These are phyloP conservation scores for Magnaporthales sp. DNA, from an alignment of 2,329 filamentous ascomycete genomes.

Conservation along the genomic window DNA sequence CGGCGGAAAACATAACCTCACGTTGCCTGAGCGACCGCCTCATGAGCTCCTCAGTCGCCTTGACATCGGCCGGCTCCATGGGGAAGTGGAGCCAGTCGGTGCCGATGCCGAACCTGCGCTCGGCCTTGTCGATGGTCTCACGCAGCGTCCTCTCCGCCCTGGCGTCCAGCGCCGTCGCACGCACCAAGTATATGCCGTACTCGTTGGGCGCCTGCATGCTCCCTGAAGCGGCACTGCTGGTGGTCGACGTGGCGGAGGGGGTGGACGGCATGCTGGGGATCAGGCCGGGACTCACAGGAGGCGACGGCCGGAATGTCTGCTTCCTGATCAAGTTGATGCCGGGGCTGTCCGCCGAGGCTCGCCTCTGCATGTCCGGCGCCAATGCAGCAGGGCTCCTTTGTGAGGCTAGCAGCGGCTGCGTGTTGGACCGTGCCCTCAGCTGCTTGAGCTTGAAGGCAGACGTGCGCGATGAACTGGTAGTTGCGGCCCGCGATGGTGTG, in stretches of 20 bases:
- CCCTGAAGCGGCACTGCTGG: constrained; percentile 27
- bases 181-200: constrained; percentile 42
- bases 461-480: constrained; percentile 10
- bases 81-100: constrained; percentile 34
- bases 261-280: constrained; percentile 28
- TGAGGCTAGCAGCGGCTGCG: constrained; percentile 19
- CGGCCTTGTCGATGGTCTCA: constrained; percentile 41
- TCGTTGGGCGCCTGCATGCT: constrained; percentile 23
- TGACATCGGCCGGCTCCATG: constrained; percentile 30
- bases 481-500: background rate
- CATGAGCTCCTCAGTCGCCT: constrained; percentile 42
- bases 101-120: constrained; percentile 37
- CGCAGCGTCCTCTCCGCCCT: constrained; percentile 39
- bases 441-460: constrained; percentile 17
- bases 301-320: background rate
- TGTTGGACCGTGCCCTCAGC: constrained; percentile 25
- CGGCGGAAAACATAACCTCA: constrained; percentile 50
- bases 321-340: background rate
- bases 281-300: constrained; percentile 10
- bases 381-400: constrained; percentile 11
- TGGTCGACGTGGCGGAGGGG: constrained; percentile 35
- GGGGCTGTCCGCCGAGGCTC: background rate
- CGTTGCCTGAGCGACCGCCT: constrained; percentile 50
- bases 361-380: constrained; percentile 7
- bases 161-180: constrained; percentile 34